Base-by-base conservation (phyloP, 495 filamentous ascomycete species). In the Zalerion maritima region DNA sequence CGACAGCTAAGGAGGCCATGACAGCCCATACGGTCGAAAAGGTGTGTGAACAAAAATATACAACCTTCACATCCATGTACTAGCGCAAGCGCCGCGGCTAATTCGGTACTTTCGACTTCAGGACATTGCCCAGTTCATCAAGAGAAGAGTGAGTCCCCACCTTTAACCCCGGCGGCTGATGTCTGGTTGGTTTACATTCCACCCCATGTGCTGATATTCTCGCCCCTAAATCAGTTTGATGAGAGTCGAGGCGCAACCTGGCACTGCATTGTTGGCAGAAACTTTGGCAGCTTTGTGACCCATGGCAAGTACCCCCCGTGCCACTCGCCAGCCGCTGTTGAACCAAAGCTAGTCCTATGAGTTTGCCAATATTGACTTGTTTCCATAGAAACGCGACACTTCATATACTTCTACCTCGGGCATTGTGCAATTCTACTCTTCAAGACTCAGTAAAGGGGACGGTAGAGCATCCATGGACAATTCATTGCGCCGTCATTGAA, bases 331-430 rank as follows among this genome's bases (percentile, higher is more conserved):
- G 1, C 25, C 17, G 26, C 26, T 20, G 12, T 6, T 22, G 6
- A 23, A 21, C 16, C 3, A 16, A 6, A 11, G 21, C 10, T 1
- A 25, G 19, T 26, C 9, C 11, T 12, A 19, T 24, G 11, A 19
- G 15, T 18, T 13, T 21, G 17, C 15, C 8, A 24, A 28, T 20
- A 22, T 40, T 51, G 30, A 37, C 20, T n/a, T 14, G 11, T 14
- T 28, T 18, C 21, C 18, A 7, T 60, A 94, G 86, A 99, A 53
- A 94, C 89, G 22, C 94, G 94, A 59, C 89, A 99, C 58, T 99
- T 99, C 64, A 94, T 96, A 51, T 99, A 99, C 65, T 99, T 99
- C 69, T 96, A 96, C 60, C 81, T 96, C 36, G 89, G 89, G 27
- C 89, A 94, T 66, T 94, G 82, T 53, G 89, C 89, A 12, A 94